Conservation (phyloP, 768 basidiomycete genomes). For the Porphyrellus cyaneotinctus region DNA sequence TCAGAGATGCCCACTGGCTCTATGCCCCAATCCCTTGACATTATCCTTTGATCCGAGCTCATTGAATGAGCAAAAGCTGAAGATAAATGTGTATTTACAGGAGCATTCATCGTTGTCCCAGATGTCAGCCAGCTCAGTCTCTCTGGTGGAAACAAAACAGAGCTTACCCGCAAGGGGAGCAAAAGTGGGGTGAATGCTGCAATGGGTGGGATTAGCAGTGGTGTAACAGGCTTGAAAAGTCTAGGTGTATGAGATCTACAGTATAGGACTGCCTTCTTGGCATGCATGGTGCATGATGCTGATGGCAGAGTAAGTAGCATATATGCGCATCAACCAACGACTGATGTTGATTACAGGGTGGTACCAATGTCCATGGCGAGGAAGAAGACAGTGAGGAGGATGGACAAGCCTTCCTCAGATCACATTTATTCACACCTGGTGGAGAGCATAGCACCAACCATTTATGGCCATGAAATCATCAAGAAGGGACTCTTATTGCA, state of each 20-base stretch:
- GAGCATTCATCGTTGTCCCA: slow-evolving; percentile 96
- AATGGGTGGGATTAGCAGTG: slow-evolving; percentile 64
- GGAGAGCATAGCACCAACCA: slow-evolving; percentile 93
- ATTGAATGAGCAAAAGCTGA: slow-evolving; percentile 99
- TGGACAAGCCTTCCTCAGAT: slow-evolving; percentile 80
- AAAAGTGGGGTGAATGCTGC: slow-evolving; percentile 56
- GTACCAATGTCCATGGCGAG: slow-evolving; percentile 88
- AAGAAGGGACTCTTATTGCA: slow-evolving; percentile 96
- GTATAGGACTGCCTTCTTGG: slow-evolving; percentile 97
- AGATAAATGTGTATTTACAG: slow-evolving; percentile 97
- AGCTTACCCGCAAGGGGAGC: slow-evolving; percentile 83
- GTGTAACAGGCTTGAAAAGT: slow-evolving; percentile 92
- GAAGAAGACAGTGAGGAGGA: slow-evolving; percentile 74
- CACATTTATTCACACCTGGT: slow-evolving; percentile 94
- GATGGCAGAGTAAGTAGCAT: slow-evolving; percentile 71
- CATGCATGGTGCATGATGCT: slow-evolving; percentile 93
- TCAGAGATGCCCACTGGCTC: slow-evolving; percentile 98
- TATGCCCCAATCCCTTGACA: slow-evolving; percentile 96
- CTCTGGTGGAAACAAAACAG: slow-evolving; percentile 88
- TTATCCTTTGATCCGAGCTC: slow-evolving; percentile 90
- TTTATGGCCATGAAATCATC: slow-evolving; percentile 98
- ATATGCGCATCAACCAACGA: not conserved
- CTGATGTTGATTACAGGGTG: slow-evolving; percentile 45
- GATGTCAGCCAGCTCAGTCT: slow-evolving; percentile 95
- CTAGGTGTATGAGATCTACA: slow-evolving; percentile 93